Evolutionary conservation across 2,329 filamentous ascomycete species (phyloP), one percentile per base, ranked within the genome.

Genomic region (Amauroascus verrucosus): DNA sequence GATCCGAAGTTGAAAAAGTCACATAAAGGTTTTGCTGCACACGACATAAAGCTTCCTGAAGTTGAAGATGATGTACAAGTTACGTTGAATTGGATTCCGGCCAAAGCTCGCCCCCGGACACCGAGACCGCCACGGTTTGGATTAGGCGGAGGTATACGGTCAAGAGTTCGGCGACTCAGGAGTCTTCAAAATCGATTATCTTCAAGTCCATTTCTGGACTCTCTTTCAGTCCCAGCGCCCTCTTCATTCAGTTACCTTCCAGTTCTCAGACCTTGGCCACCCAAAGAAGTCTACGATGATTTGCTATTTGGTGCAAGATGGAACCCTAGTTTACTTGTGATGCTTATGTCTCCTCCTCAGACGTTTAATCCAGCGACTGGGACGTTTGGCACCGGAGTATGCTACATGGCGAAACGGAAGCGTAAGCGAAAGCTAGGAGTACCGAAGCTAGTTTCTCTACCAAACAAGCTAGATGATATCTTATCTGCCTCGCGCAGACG

Each of bases 341-440:
- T 30, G 26, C 26, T 30, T 30, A 30, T 30, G 26, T 30, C 4
- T 41, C 64, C 71, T 20, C 58, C 56, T n/a, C 69, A 72, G 45
- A 51, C 54, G 1, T 76, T 74, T 58, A 64, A 75, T 54, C 24
- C 60, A 6, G 54, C 57, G 2, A 72, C 61, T 30, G 73, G 74
- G 3, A 77, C 74, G 0, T 76, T 76, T 59, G 71, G 69, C 1
- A 76, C 74, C 0, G 63, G 44, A 11, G 30, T 48, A 13, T 48
- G 13, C 9, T 48, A 48, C 20, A 28, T 22, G 28, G 3, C 37
- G 16, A 43, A 32, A 14, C 26, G 26, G 26, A 30, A 30, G 9
- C 26, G 32, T 48, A 48, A 26, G n/a, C n/a, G 24, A 48, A 48
- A 24, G 22, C 3, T 22, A 7, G 14, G 4, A 33, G 6, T 35